Evolutionary conservation across 345 rosid species (phyloP).

Genomic region (Viola odorata): DNA sequence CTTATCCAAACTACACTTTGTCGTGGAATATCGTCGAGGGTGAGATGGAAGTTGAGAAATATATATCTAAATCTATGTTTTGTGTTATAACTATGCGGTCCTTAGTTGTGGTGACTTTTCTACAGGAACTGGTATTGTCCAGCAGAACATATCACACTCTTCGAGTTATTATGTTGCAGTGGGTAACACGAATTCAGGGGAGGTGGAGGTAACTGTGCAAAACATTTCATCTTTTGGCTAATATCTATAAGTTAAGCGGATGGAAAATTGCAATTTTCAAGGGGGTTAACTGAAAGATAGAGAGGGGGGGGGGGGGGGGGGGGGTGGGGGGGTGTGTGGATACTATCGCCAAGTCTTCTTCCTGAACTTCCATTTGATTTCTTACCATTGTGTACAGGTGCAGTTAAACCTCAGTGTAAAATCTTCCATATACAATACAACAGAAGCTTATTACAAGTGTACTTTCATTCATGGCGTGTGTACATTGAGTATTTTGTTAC

Average conservation of each 20-base stretch:
- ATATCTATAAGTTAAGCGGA: no score
- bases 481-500: conserved; percentile 52
- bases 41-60: conserved; percentile 24
- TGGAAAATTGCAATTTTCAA: no score
- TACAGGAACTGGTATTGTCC: conserved; percentile 60
- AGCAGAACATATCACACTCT: conserved; percentile 55
- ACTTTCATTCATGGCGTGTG: conserved; percentile 50
- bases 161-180: conserved; percentile 71
- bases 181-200: conserved; percentile 73
- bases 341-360: no score
- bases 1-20: conserved; percentile 72
- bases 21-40: conserved; percentile 81
- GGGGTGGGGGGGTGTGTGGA: no score
- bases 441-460: conserved; percentile 73
- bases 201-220: conserved; percentile 52
- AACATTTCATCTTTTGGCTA: no score
- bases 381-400: conserved; percentile 48
- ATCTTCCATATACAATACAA: conserved; percentile 64
- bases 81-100: conserved; percentile 12
- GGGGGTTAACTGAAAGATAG: no score
- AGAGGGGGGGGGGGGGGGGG: no score
- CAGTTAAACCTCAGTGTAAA: conserved; percentile 46
- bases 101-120: conserved; percentile 6
- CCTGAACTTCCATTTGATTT: conserved; percentile 1
- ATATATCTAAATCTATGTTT: conserved; percentile 7